phyloP scores from a whole-genome alignment of 1,284 basidiomycete genomes.

The Mycosarcoma mackinlayi region DNA sequence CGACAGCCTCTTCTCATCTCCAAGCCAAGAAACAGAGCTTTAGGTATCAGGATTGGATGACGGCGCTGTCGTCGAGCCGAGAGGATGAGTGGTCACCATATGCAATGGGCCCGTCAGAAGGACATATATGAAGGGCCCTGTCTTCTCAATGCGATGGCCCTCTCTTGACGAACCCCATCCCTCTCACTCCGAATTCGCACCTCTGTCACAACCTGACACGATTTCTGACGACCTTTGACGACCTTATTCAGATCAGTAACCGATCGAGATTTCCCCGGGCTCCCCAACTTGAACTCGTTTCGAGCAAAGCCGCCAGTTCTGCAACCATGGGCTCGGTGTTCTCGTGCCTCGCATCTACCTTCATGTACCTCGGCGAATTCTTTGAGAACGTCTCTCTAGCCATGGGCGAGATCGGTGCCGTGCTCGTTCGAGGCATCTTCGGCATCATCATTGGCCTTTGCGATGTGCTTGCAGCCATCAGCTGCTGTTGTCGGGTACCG shows the following conservation, averaged over 20 bases:
- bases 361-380: conserved; percentile 53
- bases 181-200: too few relatives aligned
- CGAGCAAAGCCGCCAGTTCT: background rate
- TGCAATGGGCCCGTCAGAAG: too few relatives aligned
- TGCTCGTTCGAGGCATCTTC: conserved; percentile 50
- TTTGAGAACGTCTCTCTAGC: conserved; percentile 48
- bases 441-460: conserved; percentile 56
- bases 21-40: too few relatives aligned
- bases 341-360: conserved; percentile 49
- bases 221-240: conserved; percentile 13
- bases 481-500: conserved; percentile 57
- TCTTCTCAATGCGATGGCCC: too few relatives aligned
- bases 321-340: conserved; percentile 54
- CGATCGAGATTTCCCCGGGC: background rate
- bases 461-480: conserved; percentile 56
- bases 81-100: too few relatives aligned
- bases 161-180: too few relatives aligned
- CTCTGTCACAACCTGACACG: too few relatives aligned
- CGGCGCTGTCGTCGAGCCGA: too few relatives aligned
- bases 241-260: background rate
- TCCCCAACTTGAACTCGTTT: background rate
- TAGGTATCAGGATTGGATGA: too few relatives aligned
- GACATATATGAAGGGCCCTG: too few relatives aligned
- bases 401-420: conserved; percentile 51
- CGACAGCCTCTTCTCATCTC: too few relatives aligned